Conservation (phyloP, 306 rosid species). For the Malus sylvestris region DNA sequence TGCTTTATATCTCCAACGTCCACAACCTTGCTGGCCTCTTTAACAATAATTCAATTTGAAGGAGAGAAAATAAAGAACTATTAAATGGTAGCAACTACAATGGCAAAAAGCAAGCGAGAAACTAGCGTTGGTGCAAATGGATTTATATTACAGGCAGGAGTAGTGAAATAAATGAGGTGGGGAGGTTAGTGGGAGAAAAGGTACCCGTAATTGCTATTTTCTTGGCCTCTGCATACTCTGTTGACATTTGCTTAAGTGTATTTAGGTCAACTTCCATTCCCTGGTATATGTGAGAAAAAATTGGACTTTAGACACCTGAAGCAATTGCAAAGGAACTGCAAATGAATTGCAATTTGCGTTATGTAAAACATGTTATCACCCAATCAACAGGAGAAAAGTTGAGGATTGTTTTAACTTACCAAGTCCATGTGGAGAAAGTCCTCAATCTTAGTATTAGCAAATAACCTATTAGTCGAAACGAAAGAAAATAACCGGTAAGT, state of each 20-base stretch:
- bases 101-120: not conserved
- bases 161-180: not conserved
- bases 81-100: not conserved
- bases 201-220: slow-evolving; percentile 54
- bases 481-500: slow-evolving; percentile 19
- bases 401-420: slow-evolving; percentile 32
- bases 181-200: not conserved
- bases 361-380: not conserved
- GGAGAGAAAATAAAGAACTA: not conserved
- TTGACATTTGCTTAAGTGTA: slow-evolving; percentile 49
- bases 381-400: not conserved
- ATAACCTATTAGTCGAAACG: slow-evolving; percentile 45
- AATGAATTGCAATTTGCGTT: not conserved
- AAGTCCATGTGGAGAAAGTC: slow-evolving; percentile 61
- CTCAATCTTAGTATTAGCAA: slow-evolving; percentile 37
- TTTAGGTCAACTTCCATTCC: slow-evolving; percentile 51
- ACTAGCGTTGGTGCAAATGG: not conserved
- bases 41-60: slow-evolving; percentile 11
- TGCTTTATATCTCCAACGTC: slow-evolving; percentile 53
- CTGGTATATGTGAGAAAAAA: slow-evolving; percentile 26
- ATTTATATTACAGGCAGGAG: not conserved
- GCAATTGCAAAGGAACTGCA: not conserved
- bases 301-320: slow-evolving; percentile 1
- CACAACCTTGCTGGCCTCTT: slow-evolving; percentile 53
- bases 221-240: slow-evolving; percentile 68